Evolutionary conservation across 1,284 basidiomycete species (phyloP), one percentile per base, ranked within the genome.

Genomic region (Ceratobasidium sp.): DNA sequence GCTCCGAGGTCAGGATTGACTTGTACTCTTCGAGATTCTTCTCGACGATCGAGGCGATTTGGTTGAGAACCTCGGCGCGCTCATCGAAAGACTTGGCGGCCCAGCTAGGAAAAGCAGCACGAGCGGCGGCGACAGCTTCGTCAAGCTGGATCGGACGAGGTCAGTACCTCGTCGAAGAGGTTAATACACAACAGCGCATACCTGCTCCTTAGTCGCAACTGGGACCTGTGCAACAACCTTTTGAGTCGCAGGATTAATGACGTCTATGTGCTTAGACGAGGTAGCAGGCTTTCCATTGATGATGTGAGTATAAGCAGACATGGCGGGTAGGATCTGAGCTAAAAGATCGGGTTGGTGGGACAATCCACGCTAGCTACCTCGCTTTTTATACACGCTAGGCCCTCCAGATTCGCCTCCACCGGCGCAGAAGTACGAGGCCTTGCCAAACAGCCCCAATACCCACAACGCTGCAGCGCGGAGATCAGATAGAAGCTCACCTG

Each of bases 281-380:
- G 69, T 61, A 13, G 26, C 57, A 18, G 69, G 28, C 32, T 71
- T 71, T 14, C 69, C 69, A 46, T 71, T 71, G 69, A 71, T 71
- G 26, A 61, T 71, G 21, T 71, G 69, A 28, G 69, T 71, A 32
- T 61, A 71, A 26, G 59, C 57, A 18, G 69, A 35, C 69, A 71
- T 71, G 44, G 38, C 57, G 44, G 21, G 30, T 55, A 35, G 32
- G 13, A 21, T 35, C 13, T 26, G 13, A 1, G 7, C 13, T 9
- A 28, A 28, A 28, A 13, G 50, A 28, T 49, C 7, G 9, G 35
- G 35, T 38, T 11, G 35, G 35, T 38, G 35, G 11, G 35, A 11
- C 35, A 11, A 38, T 11, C 35, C 35, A 5, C 4, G 35, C 11
- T 38, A 4, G 35, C 11, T 4, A 11, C 35, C 35, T 38, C 35